Percentiles rank a stretch among this genome's conserved stretches.
phyloP scores from a whole-genome alignment of 768 basidiomycete genomes.

The Trametes coccinea region DNA sequence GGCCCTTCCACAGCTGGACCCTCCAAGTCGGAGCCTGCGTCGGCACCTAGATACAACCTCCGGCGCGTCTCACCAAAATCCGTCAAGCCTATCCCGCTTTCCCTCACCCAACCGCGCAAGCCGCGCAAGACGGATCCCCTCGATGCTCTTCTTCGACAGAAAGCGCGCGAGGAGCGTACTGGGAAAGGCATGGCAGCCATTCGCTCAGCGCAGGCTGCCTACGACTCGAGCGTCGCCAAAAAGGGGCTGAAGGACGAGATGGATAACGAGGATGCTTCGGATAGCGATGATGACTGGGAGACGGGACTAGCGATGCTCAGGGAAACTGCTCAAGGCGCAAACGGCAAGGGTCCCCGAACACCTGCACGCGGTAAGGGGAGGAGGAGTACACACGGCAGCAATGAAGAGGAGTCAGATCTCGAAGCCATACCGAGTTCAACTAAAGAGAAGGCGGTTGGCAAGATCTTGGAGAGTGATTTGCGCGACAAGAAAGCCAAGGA shows the following conservation, averaged over 20 bases:
- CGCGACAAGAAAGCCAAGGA: constrained; percentile 20
- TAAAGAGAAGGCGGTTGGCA: constrained; percentile 33
- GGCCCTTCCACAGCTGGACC: not conserved
- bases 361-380: not conserved
- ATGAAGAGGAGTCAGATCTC: constrained; percentile 26
- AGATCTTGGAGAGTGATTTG: constrained; percentile 29
- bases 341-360: not conserved
- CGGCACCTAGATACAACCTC: constrained; percentile 23
- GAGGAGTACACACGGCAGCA: not conserved
- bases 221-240: constrained; percentile 25
- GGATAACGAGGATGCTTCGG: constrained; percentile 27
- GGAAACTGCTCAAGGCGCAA: not conserved
- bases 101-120: not conserved
- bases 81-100: not conserved
- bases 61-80: constrained; percentile 19
- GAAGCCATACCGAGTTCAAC: constrained; percentile 33
- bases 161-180: constrained; percentile 25
- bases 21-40: not conserved
- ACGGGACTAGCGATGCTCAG: constrained; percentile 14
- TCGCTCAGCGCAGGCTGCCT: constrained; percentile 22
- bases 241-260: constrained; percentile 25
- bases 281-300: constrained; percentile 20
- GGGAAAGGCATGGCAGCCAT: constrained; percentile 26
- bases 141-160: constrained; percentile 38
- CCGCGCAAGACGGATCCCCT: constrained; percentile 45